Base-by-base conservation (phyloP, 2,329 filamentous ascomycete species). In the Exophiala alcalophila region DNA sequence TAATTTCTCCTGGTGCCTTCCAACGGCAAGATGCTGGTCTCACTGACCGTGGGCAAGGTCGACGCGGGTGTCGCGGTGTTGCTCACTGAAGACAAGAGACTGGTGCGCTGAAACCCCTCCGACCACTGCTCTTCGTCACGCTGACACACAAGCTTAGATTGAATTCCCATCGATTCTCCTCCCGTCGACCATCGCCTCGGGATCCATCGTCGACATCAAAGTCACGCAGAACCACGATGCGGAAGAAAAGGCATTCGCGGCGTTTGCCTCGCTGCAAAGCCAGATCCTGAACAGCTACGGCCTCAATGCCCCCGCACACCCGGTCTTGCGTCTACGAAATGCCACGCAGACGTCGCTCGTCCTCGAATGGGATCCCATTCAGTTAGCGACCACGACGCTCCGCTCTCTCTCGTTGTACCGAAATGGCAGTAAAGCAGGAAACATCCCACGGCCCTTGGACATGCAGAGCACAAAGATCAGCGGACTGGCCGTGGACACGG, bases 331-430 rank as follows among this genome's bases (percentile, higher is more conserved):
- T 60, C 94, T 92, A 67, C 85, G 89, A 68, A 98, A 97, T 75
- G 90, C 91, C 41, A 98, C 92, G 1, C 92, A 98, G 68, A 98
- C 92, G n/a, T 94, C 87, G 19, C 84, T 97, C 31, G 92, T 98
- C 25, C 84, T 98, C 38, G 92, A 97, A 69, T 98, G 92, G 92
- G 92, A 97, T 53, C 88, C 91, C 23, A 85, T 98, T 61, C 79
- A 91, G 58, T 81, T 96, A 35, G 92, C 90, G 15, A 97, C 91
- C 4, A 89, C 92, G 52, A 88, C 92, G 62, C 77, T 97, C 49
- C 83, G 92, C 59, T 91, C 86, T 35, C 78, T 98, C 39, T 88
- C 85, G 44, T 76, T 98, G 37, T 97, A 92, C 69, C 85, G 92
- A 64, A 98, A 98, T 72, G 89, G 88, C 58, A 89, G 89, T 63